Conservation (phyloP, 139 green algal species). For the Tetradesmus obliquus region DNA sequence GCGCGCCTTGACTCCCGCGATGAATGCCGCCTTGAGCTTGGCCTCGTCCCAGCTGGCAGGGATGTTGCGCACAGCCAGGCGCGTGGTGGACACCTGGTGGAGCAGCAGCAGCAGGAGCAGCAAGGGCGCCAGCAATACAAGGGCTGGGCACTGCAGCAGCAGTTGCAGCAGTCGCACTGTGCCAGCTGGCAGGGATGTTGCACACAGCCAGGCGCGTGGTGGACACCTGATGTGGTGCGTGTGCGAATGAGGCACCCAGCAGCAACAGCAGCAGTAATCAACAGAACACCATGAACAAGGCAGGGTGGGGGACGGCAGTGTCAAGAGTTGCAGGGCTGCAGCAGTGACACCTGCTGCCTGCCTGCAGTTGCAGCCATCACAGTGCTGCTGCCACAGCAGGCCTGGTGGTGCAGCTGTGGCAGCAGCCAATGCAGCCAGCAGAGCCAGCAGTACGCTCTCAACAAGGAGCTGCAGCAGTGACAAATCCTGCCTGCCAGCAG, state of each 20-base stretch:
- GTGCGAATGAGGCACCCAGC: not conserved
- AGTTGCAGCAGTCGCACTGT: not conserved
- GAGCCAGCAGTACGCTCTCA: too few species aligned
- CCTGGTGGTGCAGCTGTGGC: too few species aligned
- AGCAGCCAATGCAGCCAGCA: too few species aligned
- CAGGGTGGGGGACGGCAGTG: too few species aligned
- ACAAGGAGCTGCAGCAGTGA: too few species aligned
- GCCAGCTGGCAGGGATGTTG: conserved; percentile 82
- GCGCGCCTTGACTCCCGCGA: conserved; percentile 78
- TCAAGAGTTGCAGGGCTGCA: too few species aligned
- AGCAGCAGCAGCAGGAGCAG: not conserved
- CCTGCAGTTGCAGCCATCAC: too few species aligned
- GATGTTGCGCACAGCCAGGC: conserved; percentile 91
- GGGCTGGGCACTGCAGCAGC: not conserved
- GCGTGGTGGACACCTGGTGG: conserved; percentile 58
- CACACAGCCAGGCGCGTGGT: conserved; percentile 83
- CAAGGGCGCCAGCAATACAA: conserved; percentile 42
- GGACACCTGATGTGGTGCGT: not conserved
- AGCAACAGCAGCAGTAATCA: not conserved
- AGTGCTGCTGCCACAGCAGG: too few species aligned
- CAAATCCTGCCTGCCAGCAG: too few species aligned
- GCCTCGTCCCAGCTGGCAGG: conserved; percentile 75
- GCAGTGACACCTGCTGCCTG: too few species aligned
- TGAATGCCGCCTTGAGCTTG: conserved; percentile 54
- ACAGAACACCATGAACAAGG: too few species aligned